Evolutionary conservation across 257 asterid species (phyloP), one percentile per base, ranked within the genome.

Genomic region (Scutellaria barbata): DNA sequence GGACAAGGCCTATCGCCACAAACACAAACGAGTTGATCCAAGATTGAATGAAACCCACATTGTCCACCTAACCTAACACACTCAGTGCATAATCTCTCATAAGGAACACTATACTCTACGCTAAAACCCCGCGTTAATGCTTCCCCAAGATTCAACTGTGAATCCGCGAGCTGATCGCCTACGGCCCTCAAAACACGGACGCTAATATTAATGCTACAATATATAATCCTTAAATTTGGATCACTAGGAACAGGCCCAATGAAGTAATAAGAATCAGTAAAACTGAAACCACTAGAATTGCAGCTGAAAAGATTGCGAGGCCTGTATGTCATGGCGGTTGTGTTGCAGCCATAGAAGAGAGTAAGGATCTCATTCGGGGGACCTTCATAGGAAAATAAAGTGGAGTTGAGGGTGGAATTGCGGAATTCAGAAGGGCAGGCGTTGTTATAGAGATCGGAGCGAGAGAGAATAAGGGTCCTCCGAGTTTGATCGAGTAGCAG

Each of bases 121-220:
- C 77, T 74, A 69, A 90, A 86, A 10, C 92, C 97, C 62, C 72
- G 74, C 84, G 61, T 80, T 73, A 86, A 69, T 9, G 92, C 88
- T 57, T 77, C 84, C 46, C 35, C 80, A 3, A 90, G 87, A 18
- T 64, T 72, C 61, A 72, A 68, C 72, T 18, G 17, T 42, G 69
- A 69, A 22, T 33, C 37, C 46, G 78, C n/a, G 25, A 83, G 85
- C 81, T 14, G 73, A 55, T 16, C 60, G 14, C 84, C 84, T 0
- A 35, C 77, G 3, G 53, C 42, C 57, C 67, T 78, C 81, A 74
- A n/a, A 50, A 90, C 14, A 5, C 83, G 86, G 51, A 81, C 78
- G 5, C 66, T 79, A 60, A 87, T 75, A 5, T 75, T 77, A 11
- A 45, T 47, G 6, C 56, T 81, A 56, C 90, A 84, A 7, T 20